Conservation (phyloP, 2,329 filamentous ascomycete genomes). For the Exophiala sp. region DNA sequence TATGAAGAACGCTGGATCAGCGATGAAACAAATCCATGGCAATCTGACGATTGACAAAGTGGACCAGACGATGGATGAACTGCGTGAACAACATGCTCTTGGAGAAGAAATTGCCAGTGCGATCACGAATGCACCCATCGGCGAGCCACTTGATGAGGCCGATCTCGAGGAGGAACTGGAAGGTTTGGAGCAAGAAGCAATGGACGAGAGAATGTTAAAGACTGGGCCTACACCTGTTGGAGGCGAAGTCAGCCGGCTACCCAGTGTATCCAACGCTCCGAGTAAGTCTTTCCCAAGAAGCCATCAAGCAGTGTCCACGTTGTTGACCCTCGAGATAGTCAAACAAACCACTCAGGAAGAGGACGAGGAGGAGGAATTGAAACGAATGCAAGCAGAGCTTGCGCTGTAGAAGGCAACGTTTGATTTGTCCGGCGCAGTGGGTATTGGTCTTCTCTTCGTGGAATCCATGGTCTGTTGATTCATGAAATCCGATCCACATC, state of each 20-base stretch:
- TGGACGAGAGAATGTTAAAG: conserved; percentile 91
- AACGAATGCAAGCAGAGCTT: conserved; percentile 94
- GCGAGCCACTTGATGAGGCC: conserved; percentile 73
- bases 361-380: conserved; percentile 91
- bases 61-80: conserved; percentile 87
- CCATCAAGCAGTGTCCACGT: conserved; percentile 24
- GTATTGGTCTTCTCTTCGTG: background rate
- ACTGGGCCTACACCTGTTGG: conserved; percentile 79
- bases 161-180: conserved; percentile 85
- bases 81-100: conserved; percentile 87
- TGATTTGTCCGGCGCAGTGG: background rate
- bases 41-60: conserved; percentile 92
- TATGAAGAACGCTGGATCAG: conserved; percentile 85
- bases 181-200: conserved; percentile 80
- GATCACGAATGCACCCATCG: conserved; percentile 68
- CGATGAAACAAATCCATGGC: conserved; percentile 91
- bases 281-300: conserved; percentile 54
- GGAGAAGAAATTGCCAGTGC: conserved; percentile 88
- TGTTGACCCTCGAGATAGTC: conserved; percentile 37
- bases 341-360: conserved; percentile 60
- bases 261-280: conserved; percentile 69
- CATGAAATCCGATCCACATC: too few species aligned
- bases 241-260: conserved; percentile 73
- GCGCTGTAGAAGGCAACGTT: conserved; percentile 63
- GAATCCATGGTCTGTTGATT: too few species aligned